phyloP scores from a whole-genome alignment of 148 eudicot genomes.

The Rheum nobile region DNA sequence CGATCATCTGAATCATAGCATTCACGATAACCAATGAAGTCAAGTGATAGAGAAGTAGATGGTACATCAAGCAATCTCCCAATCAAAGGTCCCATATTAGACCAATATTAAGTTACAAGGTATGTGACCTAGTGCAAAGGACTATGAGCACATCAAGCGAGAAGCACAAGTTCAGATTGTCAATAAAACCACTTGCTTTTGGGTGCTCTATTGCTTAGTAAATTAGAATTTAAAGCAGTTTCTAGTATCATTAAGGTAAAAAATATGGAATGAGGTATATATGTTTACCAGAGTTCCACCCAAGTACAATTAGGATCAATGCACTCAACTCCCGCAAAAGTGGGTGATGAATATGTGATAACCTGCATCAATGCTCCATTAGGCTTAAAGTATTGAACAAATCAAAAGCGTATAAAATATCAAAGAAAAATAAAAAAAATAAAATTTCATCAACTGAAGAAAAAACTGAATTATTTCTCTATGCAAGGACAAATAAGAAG shows the following conservation, averaged over 20 bases:
- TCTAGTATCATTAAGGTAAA: not conserved
- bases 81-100: not conserved
- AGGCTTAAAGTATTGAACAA: not conserved
- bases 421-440: too few species aligned
- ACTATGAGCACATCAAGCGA: not conserved
- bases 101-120: not conserved
- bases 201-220: not conserved
- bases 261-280: not conserved
- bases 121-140: not conserved
- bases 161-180: not conserved
- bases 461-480: too few species aligned
- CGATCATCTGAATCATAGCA: too few species aligned
- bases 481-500: too few species aligned
- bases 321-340: conserved; percentile 47
- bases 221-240: not conserved
- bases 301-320: conserved; percentile 38
- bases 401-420: too few species aligned
- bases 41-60: too few species aligned
- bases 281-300: conserved; percentile 37
- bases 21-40: too few species aligned
- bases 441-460: too few species aligned
- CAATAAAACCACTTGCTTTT: not conserved
- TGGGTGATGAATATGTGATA: conserved; percentile 36
- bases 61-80: not conserved
- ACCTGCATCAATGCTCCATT: conserved; percentile 19